Evolutionary conservation across 2,329 filamentous ascomycete genomes (phyloP).

Genomic region (Hymenoscyphus albidus): DNA sequence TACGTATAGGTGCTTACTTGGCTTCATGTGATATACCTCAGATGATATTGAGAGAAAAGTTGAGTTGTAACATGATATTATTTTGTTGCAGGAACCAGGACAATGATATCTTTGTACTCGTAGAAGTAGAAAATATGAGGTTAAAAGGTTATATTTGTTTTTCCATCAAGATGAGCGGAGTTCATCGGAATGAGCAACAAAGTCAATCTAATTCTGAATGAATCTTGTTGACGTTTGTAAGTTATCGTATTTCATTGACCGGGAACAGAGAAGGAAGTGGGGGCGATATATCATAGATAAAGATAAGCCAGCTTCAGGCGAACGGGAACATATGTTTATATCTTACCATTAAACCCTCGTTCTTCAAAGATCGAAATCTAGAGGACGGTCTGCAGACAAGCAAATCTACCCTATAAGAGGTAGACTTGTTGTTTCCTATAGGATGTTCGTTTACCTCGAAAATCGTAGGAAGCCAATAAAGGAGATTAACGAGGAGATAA

Average conservation of each 20-base stretch:
- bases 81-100: no score
- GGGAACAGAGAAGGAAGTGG: neutral
- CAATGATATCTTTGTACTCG: no score
- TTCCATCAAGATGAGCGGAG: no score
- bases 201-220: no score
- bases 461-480: conserved; percentile 55
- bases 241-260: neutral
- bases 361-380: conserved; percentile 58
- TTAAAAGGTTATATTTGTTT: no score
- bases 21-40: no score
- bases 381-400: conserved; percentile 80
- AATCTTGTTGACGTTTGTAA: no score
- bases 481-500: conserved; percentile 84
- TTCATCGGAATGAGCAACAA: no score
- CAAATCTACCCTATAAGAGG: conserved; percentile 44
- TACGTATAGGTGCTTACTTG: conserved; percentile 38
- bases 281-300: neutral
- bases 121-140: no score
- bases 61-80: neutral
- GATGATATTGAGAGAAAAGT: no score
- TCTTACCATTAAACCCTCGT: conserved; percentile 82
- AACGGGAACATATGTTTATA: conserved; percentile 46
- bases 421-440: conserved; percentile 60
- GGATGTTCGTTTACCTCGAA: conserved; percentile 93
- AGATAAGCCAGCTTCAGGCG: neutral